Conservation (phyloP, 148 eudicot genomes). For the Limonium bicolor region DNA sequence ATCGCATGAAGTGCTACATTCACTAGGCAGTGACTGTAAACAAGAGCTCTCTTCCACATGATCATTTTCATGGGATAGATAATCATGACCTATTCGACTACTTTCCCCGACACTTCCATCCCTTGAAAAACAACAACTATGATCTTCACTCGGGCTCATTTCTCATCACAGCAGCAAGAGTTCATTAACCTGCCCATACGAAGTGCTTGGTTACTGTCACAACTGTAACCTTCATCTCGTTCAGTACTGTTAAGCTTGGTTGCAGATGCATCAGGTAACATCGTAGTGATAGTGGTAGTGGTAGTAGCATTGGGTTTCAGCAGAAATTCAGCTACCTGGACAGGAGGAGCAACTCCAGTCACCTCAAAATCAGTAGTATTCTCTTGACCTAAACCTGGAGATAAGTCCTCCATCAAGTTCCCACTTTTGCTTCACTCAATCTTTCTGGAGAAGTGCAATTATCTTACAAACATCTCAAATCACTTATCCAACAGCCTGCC, state of each 20-base stretch:
- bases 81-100: constrained; percentile 1
- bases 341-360: background rate
- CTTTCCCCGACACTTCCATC: constrained; percentile 1
- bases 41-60: background rate
- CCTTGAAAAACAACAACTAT: constrained; percentile 3
- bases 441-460: too few relatives aligned
- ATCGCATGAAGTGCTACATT: constrained; percentile 12
- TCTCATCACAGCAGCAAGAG: background rate
- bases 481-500: too few relatives aligned
- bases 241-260: too few relatives aligned
- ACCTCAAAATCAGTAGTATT: background rate
- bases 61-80: background rate
- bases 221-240: background rate
- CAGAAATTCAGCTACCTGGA: constrained; percentile 5
- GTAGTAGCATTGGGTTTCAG: constrained; percentile 4
- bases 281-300: too few relatives aligned
- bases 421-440: background rate
- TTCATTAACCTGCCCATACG: background rate
- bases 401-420: constrained; percentile 2
- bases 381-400: constrained; percentile 3
- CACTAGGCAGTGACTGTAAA: constrained; percentile 3
- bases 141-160: constrained; percentile 4
- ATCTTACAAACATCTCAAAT: constrained; percentile 3
- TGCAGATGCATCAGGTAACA: too few relatives aligned
- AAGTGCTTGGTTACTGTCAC: background rate